Evolutionary conservation across 2,329 filamentous ascomycete genomes (phyloP), one percentile per base, ranked within the genome.

Genomic region (Talaromyces piceae): DNA sequence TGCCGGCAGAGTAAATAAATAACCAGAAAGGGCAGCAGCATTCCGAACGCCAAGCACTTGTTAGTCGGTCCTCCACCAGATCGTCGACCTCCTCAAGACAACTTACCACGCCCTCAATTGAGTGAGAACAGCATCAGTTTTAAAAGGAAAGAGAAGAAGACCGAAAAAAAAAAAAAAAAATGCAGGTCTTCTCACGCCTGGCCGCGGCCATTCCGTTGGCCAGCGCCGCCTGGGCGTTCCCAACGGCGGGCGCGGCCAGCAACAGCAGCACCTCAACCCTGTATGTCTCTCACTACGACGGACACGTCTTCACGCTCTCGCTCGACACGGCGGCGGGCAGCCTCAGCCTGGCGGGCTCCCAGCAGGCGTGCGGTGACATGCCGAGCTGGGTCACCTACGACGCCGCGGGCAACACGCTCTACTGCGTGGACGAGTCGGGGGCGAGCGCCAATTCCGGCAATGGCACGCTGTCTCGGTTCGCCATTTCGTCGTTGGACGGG

Each of bases 211-310:
- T 37, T 18, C 33, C 33, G 4, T 13, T 37, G 33, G 33, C 5
- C 33, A 37, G n/a, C n/a, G 20, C 33, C 33, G 12, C 20, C 33
- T 37, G 33, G 33, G 33, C 39, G 9, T 11, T 43, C 11, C 39
- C 23, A 13, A 25, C 39, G 13, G 13, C 13, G 28, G 28, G 7
- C 5, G 5, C 41, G 49, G 9, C 50, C 25, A 22, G 23, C 23
- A 33, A 16, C 9, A 12, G 31, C 5, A 16, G 26, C 20, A 26
- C 57, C 5, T 41, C 51, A 37, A 58, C 54, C 22, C 63, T 73
- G 45, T 72, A 65, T 53, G 66, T 67, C 33, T 64, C 69, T 12
- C 70, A 70, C 39, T 73, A 72, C 57, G 53, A 55, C 16, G 67
- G 68, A 8, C 62, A 57, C 8, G 60, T 73, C 37, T 66, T 66